Evolutionary conservation across 2,329 filamentous ascomycete genomes (phyloP), one percentile per base, ranked within the genome.

Genomic region (Arthroderma sp.): DNA sequence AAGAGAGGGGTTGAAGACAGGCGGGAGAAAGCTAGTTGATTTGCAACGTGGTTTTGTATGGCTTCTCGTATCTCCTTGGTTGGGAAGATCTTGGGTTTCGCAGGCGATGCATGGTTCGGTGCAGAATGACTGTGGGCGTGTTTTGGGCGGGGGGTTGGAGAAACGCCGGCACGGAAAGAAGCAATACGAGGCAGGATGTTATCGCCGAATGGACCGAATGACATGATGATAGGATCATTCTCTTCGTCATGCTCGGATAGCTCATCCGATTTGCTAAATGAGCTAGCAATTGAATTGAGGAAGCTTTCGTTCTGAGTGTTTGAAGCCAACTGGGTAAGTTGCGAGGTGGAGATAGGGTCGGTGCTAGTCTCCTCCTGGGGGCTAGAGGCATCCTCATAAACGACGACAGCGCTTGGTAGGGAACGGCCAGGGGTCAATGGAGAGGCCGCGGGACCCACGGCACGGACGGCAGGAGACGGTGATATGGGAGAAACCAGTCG

Each of bases 21-120:
- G 29, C 89, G 84, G 1, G 91, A 95, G 64, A 86, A 98, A 30
- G 91, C 91, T 29, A 98, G 77, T 66, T 98, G 91, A 65, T 96
- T 96, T 61, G 91, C 76, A 50, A 94, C 80, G 60, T 98, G 91
- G 63, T 95, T 94, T 65, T 65, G 66, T 68, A 65, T 47, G 22
- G 55, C 56, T 22, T 54, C 48, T 22, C 54, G 52, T 5, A 38
- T 42, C 27, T 49, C 37, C 31, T 62, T 57, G 5, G 48, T 43
- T 15, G 50, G 30, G 27, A 55, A 54, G 10, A 40, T 45, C 22
- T 50, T 53, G 6, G 52, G 50, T 43, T 65, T 58, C 29, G 53
- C 51, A 4, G 58, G 55, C 55, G 51, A 45, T 58, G 56, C 36
- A 54, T 53, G 46, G 57, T 58, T 29, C 51, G 56, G 45, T 4